These are phyloP conservation scores for Metrosideros polymorpha DNA, from an alignment of 441 rosid genomes.

Conservation along the genomic window DNA sequence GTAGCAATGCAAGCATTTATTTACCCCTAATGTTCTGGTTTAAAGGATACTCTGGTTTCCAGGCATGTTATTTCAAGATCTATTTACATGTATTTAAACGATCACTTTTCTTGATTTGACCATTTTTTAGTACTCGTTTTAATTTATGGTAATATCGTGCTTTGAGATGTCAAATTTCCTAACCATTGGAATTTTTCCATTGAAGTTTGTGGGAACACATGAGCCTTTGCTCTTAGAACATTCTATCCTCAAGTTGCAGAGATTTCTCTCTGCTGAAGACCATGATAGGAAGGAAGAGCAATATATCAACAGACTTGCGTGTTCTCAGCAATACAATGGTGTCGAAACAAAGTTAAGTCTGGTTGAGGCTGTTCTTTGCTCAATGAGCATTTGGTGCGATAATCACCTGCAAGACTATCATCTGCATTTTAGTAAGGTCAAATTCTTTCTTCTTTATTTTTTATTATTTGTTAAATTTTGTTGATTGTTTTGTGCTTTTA, in stretches of 20 bases:
- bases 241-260: slow-evolving; percentile 55
- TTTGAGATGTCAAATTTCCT: neutral
- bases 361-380: slow-evolving; percentile 48
- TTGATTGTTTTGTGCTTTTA: neutral
- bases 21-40: neutral
- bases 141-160: neutral
- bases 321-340: slow-evolving; percentile 40
- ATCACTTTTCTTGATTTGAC: neutral
- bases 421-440: slow-evolving; percentile 74
- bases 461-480: neutral
- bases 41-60: neutral
- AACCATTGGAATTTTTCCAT: slow-evolving; percentile 13
- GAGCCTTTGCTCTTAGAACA: slow-evolving; percentile 58
- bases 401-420: slow-evolving; percentile 75
- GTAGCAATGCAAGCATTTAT: neutral
- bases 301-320: slow-evolving; percentile 48
- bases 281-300: slow-evolving; percentile 42
- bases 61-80: neutral
- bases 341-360: slow-evolving; percentile 32
- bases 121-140: neutral
- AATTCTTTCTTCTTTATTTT: slow-evolving; percentile 8
- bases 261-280: slow-evolving; percentile 33
- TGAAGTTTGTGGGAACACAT: slow-evolving; percentile 76
- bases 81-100: neutral
- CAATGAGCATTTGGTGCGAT: slow-evolving; percentile 78